A percentile compares a stretch with the other conserved stretches of the same genome.
phyloP scores from a whole-genome alignment of 257 asterid genomes.

The Rubia yunnanensis region DNA sequence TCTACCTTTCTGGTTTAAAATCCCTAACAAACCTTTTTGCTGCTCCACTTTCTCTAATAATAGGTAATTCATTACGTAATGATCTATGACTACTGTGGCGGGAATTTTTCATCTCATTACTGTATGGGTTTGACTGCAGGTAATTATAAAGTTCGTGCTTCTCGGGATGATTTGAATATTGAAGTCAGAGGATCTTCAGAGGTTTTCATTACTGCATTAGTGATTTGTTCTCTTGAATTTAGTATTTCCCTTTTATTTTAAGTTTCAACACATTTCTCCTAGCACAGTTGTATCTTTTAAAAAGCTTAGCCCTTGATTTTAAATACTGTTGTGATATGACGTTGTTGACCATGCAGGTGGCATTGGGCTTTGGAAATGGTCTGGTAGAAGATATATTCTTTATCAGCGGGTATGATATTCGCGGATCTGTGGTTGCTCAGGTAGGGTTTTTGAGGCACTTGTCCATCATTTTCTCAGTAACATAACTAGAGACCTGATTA shows the following conservation, averaged over 20 bases:
- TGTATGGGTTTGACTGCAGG: slow-evolving; percentile 40
- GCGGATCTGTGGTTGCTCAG: slow-evolving; percentile 91
- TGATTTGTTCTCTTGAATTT: background rate
- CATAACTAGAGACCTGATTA: background rate
- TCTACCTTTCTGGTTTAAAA: no score
- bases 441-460: slow-evolving; percentile 27
- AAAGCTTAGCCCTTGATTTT: background rate
- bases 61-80: background rate
- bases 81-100: background rate
- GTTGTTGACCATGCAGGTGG: slow-evolving; percentile 52
- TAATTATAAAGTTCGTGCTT: slow-evolving; percentile 64
- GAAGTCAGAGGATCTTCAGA: slow-evolving; percentile 72
- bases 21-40: no score
- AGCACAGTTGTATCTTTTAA: background rate
- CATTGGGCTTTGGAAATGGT: slow-evolving; percentile 59
- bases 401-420: slow-evolving; percentile 74
- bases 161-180: slow-evolving; percentile 59
- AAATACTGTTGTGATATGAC: slow-evolving; percentile 7
- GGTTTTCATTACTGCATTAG: slow-evolving; percentile 32
- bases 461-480: background rate
- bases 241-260: background rate
- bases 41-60: no score
- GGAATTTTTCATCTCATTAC: slow-evolving; percentile 4
- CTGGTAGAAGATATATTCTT: slow-evolving; percentile 64
- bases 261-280: background rate